These are phyloP conservation scores for Microdochium trichocladiopsis DNA, from an alignment of 2,329 filamentous ascomycete species.

Conservation along the genomic window DNA sequence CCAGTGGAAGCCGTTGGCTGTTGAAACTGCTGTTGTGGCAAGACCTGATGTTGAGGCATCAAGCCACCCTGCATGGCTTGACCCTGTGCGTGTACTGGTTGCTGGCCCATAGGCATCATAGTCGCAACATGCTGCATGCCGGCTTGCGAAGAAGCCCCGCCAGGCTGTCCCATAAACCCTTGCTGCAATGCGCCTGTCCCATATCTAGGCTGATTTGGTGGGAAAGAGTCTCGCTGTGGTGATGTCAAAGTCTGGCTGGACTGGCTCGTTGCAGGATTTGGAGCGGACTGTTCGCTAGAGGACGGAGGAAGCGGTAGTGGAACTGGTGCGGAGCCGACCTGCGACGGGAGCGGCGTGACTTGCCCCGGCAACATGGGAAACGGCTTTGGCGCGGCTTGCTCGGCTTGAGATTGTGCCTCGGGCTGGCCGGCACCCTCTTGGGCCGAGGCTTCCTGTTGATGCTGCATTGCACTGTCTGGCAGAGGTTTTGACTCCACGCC, in stretches of 20 bases:
- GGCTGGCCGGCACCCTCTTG: conserved; percentile 7
- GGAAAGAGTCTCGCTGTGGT: not conserved
- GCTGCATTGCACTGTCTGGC: not conserved
- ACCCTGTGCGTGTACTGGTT: not conserved
- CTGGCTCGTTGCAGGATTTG: not conserved
- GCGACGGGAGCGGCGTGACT: conserved; percentile 17
- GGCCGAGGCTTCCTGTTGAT: not conserved
- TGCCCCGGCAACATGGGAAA: conserved; percentile 22
- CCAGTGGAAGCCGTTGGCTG: conserved; percentile 1
- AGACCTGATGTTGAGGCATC: not conserved
- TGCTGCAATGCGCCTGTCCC: not conserved
- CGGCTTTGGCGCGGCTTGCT: conserved; percentile 8
- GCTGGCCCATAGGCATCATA: conserved; percentile 1
- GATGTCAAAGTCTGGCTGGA: not conserved
- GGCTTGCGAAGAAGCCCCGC: not conserved
- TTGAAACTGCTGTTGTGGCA: not conserved
- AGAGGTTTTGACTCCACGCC: too few species aligned
- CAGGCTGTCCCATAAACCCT: too few species aligned
- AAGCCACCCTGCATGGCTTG: conserved; percentile 6
- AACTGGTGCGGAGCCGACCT: conserved; percentile 12
- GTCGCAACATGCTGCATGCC: not conserved
- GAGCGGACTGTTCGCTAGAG: not conserved
- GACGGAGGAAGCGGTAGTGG: not conserved
- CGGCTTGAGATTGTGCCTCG: conserved; percentile 2
- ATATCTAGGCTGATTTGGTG: not conserved